Base-by-base conservation (phyloP, 2,329 filamentous ascomycete genomes). In the Fusarium algeriense region DNA sequence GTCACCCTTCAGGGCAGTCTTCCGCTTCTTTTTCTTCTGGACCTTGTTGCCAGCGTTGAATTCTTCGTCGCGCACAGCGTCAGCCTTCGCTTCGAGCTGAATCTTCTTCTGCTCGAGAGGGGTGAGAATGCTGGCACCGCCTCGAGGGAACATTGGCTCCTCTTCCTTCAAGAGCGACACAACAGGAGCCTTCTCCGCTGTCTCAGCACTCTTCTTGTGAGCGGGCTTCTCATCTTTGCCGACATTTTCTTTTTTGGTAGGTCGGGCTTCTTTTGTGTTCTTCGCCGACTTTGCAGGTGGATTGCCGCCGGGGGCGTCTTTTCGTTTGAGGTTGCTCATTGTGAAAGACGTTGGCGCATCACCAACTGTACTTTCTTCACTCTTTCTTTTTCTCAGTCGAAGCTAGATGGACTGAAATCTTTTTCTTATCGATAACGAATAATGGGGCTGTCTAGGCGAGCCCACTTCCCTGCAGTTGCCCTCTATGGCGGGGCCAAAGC, bases 101-200 rank as follows among this genome's bases (percentile, higher is more conserved):
- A 99, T 98, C 82, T 98, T 94, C 83, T 97, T 98, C 79, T 97
- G 93, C 81, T 99, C 96, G 55, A 99, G 85, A 23, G 96, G 95
- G 4, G 96, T 98, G 79, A 99, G 84, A 56, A 97, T 87, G 78
- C 93, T 97, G 57, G 90, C 95, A 45, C 96, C 97, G 60, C 96
- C 96, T 86, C 96, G 90, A 73, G 96, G 95, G 77, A 99, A 99
- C 46, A 95, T 87, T 37, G 91, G 91, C 79, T 98, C 96, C 73
- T 98, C 96, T 73, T 96, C 92, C 80, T 87, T 90, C 54, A 89
- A 78, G 14, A 84, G 78, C 40, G 86, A 85, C 59, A 87, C 78
- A 34, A 83, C 72, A 17, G 81, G 78, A 11, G 74, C 76, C 66
- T 80, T 78, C 26, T 56, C 77, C 64, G 75, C 79, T 77, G 62